Evolutionary conservation across 192 early-diverging fungal genomes (phyloP).

Genomic region (Diversispora epigaea): DNA sequence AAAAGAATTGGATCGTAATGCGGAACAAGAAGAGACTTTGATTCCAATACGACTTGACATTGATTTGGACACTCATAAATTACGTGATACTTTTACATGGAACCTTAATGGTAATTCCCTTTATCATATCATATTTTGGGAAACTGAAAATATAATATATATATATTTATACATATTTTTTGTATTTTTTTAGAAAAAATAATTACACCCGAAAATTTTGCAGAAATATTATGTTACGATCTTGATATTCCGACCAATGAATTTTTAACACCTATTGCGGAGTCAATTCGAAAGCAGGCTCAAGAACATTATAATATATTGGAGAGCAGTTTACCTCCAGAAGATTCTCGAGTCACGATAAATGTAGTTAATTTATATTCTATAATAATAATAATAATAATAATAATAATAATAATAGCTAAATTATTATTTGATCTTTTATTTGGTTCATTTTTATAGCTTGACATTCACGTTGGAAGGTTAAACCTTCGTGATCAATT

Average conservation of each 20-base stretch:
- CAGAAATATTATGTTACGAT: conserved; percentile 78
- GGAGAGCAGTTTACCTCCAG: conserved; percentile 47
- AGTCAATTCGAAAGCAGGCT: conserved; percentile 61
- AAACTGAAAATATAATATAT: not conserved
- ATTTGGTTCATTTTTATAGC: conserved; percentile 37
- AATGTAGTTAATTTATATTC: conserved; percentile 43
- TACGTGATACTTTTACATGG: conserved; percentile 91
- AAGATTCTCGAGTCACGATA: conserved; percentile 48
- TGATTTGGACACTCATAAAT: conserved; percentile 80
- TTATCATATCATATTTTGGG: not conserved
- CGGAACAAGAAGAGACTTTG: conserved; percentile 69
- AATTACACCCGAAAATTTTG: conserved; percentile 82
- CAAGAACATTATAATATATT: conserved; percentile 55
- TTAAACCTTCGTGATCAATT: conserved; percentile 82
- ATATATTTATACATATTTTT: not conserved
- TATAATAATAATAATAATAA: no score
- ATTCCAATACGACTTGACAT: conserved; percentile 91
- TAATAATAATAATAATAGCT: no score
- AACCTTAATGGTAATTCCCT: conserved; percentile 72
- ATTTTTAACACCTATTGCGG: conserved; percentile 54
- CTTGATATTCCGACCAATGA: conserved; percentile 57
- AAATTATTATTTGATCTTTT: conserved; percentile 1
- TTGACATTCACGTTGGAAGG: conserved; percentile 83
- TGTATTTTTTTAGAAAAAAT: conserved; percentile 54
- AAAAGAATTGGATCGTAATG: conserved; percentile 50